Evolutionary conservation across 306 rosid genomes (phyloP).

Genomic region (Trifolium repens): DNA sequence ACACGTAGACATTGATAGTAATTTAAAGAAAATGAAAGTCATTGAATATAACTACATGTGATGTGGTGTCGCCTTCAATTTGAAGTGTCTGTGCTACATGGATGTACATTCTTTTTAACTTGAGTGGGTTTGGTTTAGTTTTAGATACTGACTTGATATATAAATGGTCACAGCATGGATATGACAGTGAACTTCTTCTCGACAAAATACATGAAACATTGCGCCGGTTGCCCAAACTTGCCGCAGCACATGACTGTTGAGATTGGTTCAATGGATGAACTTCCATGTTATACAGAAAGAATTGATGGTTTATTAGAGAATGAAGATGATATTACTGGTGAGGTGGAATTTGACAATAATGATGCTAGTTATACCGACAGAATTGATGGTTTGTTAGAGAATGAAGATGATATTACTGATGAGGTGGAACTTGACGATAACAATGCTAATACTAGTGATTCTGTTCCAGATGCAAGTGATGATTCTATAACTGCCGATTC

Average conservation of each 20-base stretch:
- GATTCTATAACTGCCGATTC: constrained; percentile 39
- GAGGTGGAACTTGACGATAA: constrained; percentile 49
- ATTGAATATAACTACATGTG: not conserved
- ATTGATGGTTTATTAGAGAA: constrained; percentile 50
- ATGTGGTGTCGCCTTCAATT: not conserved
- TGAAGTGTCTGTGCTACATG: not conserved
- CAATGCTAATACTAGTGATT: constrained; percentile 24
- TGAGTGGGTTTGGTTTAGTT: not conserved
- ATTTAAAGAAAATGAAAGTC: not conserved
- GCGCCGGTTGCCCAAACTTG: constrained; percentile 79
- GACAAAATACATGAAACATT: constrained; percentile 71
- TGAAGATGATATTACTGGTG: constrained; percentile 53
- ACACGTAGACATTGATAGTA: not conserved
- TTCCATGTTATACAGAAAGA: constrained; percentile 72
- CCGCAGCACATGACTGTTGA: constrained; percentile 75
- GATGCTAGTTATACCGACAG: constrained; percentile 51
- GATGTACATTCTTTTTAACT: constrained; percentile 1
- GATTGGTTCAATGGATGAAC: constrained; percentile 71
- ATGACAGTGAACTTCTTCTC: constrained; percentile 83
- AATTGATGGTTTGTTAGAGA: constrained; percentile 48
- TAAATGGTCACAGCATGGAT: constrained; percentile 67
- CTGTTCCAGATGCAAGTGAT: constrained; percentile 38
- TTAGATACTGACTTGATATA: constrained; percentile 39
- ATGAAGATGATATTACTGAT: constrained; percentile 53
- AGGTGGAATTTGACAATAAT: constrained; percentile 46